phyloP scores from a whole-genome alignment of 768 basidiomycete species.

The Austroboletus festivus region DNA sequence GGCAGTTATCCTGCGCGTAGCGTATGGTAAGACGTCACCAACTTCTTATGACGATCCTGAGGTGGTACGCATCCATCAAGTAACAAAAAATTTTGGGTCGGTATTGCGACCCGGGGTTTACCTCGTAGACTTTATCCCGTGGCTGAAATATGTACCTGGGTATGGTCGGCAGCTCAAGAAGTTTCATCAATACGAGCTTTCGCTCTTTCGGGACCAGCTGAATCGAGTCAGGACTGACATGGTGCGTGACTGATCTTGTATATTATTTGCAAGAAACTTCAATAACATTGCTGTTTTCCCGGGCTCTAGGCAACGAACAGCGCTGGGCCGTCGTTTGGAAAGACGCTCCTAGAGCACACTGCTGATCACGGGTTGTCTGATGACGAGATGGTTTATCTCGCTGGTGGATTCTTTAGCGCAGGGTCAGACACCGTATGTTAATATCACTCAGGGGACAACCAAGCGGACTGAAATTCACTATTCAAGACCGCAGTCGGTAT shows the following conservation, averaged over 20 bases:
- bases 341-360: conserved; percentile 50
- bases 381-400: conserved; percentile 54
- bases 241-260: conserved; percentile 26
- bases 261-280: no score
- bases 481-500: conserved; percentile 47
- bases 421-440: conserved; percentile 48
- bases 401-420: conserved; percentile 59
- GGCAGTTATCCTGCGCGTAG: conserved; percentile 21
- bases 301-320: conserved; percentile 6
- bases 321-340: conserved; percentile 39
- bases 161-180: conserved; percentile 51
- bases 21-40: conserved; percentile 26
- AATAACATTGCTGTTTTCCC: no score
- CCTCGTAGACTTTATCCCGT: conserved; percentile 33
- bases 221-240: conserved; percentile 41
- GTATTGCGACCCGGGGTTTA: conserved; percentile 34
- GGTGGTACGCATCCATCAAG: conserved; percentile 17
- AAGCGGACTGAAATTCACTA: not conserved
- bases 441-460: no score
- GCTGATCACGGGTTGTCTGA: conserved; percentile 45
- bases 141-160: conserved; percentile 48
- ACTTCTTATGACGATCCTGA: conserved; percentile 13
- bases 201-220: conserved; percentile 49
- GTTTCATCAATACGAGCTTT: conserved; percentile 49
- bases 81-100: conserved; percentile 18